Evolutionary conservation across 208 protist species (phyloP), one percentile per base, ranked within the genome.

Genomic region (Strigomonas oncopelti): DNA sequence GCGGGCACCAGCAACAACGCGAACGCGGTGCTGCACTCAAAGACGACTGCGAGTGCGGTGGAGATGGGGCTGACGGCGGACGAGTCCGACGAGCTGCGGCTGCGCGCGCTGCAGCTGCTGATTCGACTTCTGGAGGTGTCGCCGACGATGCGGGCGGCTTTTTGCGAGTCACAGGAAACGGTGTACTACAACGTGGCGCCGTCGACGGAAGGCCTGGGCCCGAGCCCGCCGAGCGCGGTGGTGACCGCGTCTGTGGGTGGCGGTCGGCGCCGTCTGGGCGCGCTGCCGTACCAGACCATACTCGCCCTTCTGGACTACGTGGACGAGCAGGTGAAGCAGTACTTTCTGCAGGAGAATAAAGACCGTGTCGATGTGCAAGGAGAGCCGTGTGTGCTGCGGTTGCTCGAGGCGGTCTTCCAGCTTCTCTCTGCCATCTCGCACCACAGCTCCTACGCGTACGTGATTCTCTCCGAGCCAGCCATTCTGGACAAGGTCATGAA

Each of bases 61-160:
- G 16, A 9, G 42, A 48, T n/a, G 42, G 42, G 16, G 42, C 42
- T 48, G 42, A 48, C 42, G 16, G 9, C 42, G 16, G 42, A 48
- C 11, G 42, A 48, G 42, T 48, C 42, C 42, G 1, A 48, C 42
- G 42, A 48, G 42, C 42, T 48, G 42, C 42, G 42, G 9, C 42
- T 81, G 51, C 56, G 70, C 22, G 80, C 87, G 20, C 61, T 91
- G 9, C 63, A 78, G 32, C 76, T 94, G 31, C 71, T 94, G 20
- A 65, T 80, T 53, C 73, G 80, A 38, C 75, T 94, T 0, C 55
- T 94, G 60, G 78, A 88, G 55, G 48, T 70, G 14, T 94, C 88
- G 3, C 74, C 83, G 14, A 66, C 83, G 16, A 65, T 94, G 27
- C 86, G 88, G 57, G 80, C 87, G 32, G 77, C 79, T 61, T 88